Evolutionary conservation across 2,329 filamentous ascomycete genomes (phyloP), one percentile per base, ranked within the genome.

Genomic region (Penicillium glabrum): DNA sequence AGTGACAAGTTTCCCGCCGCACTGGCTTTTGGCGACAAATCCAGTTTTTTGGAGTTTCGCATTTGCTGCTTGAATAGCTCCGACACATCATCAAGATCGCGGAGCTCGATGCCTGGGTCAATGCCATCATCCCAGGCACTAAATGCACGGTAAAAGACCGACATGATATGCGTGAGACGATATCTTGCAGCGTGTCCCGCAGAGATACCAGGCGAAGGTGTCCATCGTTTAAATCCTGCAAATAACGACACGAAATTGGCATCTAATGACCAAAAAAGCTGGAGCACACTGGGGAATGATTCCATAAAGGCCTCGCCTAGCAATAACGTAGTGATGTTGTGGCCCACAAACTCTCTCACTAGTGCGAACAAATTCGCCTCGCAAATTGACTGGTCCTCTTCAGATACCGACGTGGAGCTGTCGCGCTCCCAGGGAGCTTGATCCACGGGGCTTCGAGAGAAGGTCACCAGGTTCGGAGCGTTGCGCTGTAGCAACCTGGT

Each of bases 391-490:
- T 68, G 58, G 33, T 67, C 64, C n/a, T 73, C 62, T 16, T 80
- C 79, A 4, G 75, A 67, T 10, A 77, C 69, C 2, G 72, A 71
- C 1, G 82, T 74, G 10, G 77, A 70, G 19, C 75, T 79, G n/a
- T 69, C 73, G 33, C 83, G 80, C 67, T 89, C 86, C 86, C 86
- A 89, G 2, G 77, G 75, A 63, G 80, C 79, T 58, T 87, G 83
- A 64, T 89, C 86, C 24, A 89, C 83, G 2, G 80, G 73, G 19
- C 83, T 86, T 8, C 79, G 75, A 37, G 79, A 80, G 63, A 86
- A 87, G 1, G 84, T 85, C 39, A 88, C 79, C 33, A 89, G 69
- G 52, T 84, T 81, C 5, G 82, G 80, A 11, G 83, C 75, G 19
- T 79, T 75, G 7, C 72, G 68, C 58, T 81, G 72, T 6, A 80